Conservation (phyloP, 495 filamentous ascomycete species). For the Usnea hakonensis region DNA sequence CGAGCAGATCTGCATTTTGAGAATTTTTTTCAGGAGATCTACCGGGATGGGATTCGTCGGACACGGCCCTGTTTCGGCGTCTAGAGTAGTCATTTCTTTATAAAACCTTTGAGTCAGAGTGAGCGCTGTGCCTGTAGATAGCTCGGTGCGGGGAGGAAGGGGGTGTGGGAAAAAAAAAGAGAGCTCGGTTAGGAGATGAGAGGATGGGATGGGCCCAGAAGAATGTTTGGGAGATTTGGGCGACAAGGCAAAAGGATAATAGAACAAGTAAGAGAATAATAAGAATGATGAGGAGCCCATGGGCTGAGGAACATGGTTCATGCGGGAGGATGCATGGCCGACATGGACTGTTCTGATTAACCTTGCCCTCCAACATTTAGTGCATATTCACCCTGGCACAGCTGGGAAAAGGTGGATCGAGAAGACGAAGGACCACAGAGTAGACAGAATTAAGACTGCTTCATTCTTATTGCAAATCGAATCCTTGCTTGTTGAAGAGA, state of each 20-base stretch:
- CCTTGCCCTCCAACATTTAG: not conserved
- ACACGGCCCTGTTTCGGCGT: not conserved
- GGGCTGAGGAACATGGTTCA: too few relatives aligned
- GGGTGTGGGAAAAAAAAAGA: too few relatives aligned
- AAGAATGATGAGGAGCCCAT: too few relatives aligned
- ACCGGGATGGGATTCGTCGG: not conserved
- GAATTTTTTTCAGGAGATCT: not conserved
- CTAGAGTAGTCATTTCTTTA: too few relatives aligned
- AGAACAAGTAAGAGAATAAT: not conserved
- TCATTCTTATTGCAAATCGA: too few relatives aligned
- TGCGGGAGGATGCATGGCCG: not conserved
- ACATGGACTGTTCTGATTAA: not conserved
- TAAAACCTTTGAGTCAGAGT: not conserved
- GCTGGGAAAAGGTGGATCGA: too few relatives aligned
- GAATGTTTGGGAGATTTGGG: too few relatives aligned
- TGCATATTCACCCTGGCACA: not conserved
- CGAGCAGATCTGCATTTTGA: not conserved
- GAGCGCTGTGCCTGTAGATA: not conserved
- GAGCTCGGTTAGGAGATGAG: not conserved
- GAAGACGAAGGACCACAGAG: too few relatives aligned
- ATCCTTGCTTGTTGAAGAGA: too few relatives aligned
- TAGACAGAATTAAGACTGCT: too few relatives aligned
- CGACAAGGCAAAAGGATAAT: too few relatives aligned
- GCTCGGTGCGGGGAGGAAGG: too few relatives aligned
- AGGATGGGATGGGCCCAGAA: not conserved